Percentiles rank a stretch among this genome's conserved stretches.
phyloP scores from a whole-genome alignment of 176 grass and related monocot genomes.

The Aegilops tauschii region DNA sequence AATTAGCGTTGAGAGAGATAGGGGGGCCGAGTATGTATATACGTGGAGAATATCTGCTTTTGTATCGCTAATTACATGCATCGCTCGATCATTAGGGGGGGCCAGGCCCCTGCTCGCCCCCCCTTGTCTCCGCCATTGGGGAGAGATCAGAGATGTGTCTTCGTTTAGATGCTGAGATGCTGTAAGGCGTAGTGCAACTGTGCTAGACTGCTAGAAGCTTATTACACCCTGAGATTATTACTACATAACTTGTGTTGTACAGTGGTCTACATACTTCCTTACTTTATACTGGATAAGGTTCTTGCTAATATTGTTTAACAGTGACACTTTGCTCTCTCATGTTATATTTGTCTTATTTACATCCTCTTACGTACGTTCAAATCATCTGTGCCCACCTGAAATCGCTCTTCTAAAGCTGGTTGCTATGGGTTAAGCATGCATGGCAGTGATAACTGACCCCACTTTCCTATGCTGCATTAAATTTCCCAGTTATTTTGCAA shows the following conservation, averaged over 20 bases:
- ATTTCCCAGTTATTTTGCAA: background rate
- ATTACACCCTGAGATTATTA: background rate
- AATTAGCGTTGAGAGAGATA: too few species aligned
- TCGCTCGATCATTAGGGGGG: too few species aligned
- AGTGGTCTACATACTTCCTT: background rate
- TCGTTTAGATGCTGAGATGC: background rate
- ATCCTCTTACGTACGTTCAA: background rate
- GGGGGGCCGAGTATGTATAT: too few species aligned
- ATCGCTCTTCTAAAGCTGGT: background rate
- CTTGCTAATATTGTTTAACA: background rate
- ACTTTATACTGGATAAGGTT: background rate
- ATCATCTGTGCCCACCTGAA: background rate
- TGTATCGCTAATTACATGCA: too few species aligned
- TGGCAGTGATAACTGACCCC: background rate
- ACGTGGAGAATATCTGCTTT: too few species aligned
- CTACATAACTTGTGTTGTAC: background rate
- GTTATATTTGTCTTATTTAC: background rate
- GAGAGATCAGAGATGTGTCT: background rate
- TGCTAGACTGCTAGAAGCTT: background rate
- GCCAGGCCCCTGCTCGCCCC: too few species aligned
- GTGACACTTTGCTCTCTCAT: background rate
- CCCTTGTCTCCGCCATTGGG: background rate
- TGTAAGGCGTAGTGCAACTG: background rate
- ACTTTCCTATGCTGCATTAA: background rate
- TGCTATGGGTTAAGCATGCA: background rate